Conservation (phyloP, 176 grass and related monocot genomes). For the Tillandsia fasciculata region DNA sequence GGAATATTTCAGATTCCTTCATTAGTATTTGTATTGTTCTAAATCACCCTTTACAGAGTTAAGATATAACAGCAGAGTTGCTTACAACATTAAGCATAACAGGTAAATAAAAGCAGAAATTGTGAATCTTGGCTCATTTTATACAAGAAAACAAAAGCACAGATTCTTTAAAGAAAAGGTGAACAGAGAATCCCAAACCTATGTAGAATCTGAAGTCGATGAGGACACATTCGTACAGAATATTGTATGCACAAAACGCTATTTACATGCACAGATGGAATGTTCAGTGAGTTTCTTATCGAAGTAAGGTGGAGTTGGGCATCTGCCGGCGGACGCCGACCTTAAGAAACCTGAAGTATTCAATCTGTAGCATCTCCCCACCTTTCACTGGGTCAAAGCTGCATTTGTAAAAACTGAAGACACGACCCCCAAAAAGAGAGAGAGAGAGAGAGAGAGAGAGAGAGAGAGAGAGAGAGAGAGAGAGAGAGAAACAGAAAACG, state of each 20-base stretch:
- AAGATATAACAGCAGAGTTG: too few species aligned
- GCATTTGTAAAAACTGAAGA: constrained; percentile 56
- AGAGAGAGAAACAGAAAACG: background rate
- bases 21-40: too few species aligned
- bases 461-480: background rate
- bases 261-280: background rate
- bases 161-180: too few species aligned
- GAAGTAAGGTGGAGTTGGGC: background rate
- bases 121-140: too few species aligned
- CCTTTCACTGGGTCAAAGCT: constrained; percentile 54
- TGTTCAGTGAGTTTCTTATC: background rate
- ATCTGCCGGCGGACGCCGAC: constrained; percentile 9
- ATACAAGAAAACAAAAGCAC: too few species aligned
- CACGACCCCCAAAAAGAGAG: background rate
- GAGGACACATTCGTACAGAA: background rate
- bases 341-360: constrained; percentile 43
- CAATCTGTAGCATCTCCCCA: constrained; percentile 40
- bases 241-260: background rate
- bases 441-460: background rate
- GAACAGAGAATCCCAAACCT: too few species aligned
- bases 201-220: background rate
- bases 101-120: too few species aligned
- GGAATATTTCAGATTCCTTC: too few species aligned
- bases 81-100: too few species aligned
- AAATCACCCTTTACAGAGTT: too few species aligned